Evolutionary conservation across 768 basidiomycete species (phyloP).

Genomic region (Xerocomellus intermedius): DNA sequence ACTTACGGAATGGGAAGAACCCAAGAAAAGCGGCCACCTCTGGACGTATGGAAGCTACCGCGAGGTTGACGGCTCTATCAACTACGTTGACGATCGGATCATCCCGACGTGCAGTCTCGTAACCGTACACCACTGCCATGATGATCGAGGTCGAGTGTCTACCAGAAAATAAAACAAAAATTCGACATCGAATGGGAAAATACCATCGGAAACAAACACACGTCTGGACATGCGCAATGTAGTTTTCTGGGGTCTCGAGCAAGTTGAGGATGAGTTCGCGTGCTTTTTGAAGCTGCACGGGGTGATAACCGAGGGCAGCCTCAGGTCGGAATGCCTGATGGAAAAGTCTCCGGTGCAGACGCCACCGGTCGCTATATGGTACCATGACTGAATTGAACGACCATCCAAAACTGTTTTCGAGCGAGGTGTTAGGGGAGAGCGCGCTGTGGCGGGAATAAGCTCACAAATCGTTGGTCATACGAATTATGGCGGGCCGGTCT

Average conservation of each 20-base stretch:
- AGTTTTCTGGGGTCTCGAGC: conserved; percentile 21
- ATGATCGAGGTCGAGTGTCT: conserved; percentile 29
- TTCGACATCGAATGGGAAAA: background rate
- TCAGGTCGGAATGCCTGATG: conserved; percentile 27
- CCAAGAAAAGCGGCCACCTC: conserved; percentile 37
- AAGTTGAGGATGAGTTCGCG: conserved; percentile 26
- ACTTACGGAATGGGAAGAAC: conserved; percentile 36
- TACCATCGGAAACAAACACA: conserved; percentile 1
- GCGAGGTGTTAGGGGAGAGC: background rate
- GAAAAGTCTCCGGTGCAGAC: conserved; percentile 28
- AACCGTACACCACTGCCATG: conserved; percentile 33
- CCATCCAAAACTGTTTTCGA: conserved; percentile 27
- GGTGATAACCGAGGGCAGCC: conserved; percentile 18
- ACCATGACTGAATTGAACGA: conserved; percentile 29
- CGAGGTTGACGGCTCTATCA: conserved; percentile 24
- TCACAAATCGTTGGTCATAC: conserved; percentile 32
- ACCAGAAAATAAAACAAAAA: background rate
- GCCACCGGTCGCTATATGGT: conserved; percentile 30
- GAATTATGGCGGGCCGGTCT: conserved; percentile 36
- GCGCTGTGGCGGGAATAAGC: background rate
- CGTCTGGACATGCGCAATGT: conserved; percentile 25
- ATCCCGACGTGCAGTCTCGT: conserved; percentile 23
- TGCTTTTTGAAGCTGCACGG: conserved; percentile 26
- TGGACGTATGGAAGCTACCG: conserved; percentile 20
- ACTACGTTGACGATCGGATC: conserved; percentile 29